phyloP scores from a whole-genome alignment of 2,329 filamentous ascomycete species.

The Penicillium sp. region DNA sequence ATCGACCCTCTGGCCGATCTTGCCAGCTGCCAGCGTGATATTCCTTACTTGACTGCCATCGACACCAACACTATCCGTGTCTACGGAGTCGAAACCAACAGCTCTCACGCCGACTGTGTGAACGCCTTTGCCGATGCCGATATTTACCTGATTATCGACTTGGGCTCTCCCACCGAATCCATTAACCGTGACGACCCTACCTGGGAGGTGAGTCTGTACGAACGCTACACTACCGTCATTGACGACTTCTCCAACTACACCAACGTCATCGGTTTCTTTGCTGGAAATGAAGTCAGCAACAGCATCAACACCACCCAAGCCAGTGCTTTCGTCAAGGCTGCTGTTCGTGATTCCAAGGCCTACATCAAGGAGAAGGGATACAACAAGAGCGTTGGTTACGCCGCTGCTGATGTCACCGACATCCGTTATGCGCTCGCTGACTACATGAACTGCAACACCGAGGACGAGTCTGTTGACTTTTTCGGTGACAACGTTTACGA shows the following conservation, averaged over 20 bases:
- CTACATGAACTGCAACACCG: constrained; percentile 87
- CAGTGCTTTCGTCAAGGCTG: constrained; percentile 94
- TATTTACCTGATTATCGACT: constrained; percentile 92
- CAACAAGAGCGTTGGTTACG: constrained; percentile 90
- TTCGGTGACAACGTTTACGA: constrained; percentile 99
- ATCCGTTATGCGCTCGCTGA: constrained; percentile 79
- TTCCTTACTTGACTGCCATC: constrained; percentile 73
- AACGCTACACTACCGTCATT: constrained; percentile 78
- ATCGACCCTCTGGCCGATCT: constrained; percentile 76
- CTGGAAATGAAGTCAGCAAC: constrained; percentile 96
- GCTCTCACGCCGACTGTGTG: constrained; percentile 83
- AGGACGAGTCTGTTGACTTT: constrained; percentile 75
- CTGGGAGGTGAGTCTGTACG: constrained; percentile 76
- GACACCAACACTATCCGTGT: constrained; percentile 91
- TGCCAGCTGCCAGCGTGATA: constrained; percentile 72
- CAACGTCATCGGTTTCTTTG: constrained; percentile 96
- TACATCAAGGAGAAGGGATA: constrained; percentile 81
- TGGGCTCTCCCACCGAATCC: constrained; percentile 74
- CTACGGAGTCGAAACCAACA: constrained; percentile 80
- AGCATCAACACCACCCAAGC: constrained; percentile 80
- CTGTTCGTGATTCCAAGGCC: constrained; percentile 90
- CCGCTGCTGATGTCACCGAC: constrained; percentile 83
- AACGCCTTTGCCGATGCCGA: constrained; percentile 72
- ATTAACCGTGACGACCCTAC: constrained; percentile 76
- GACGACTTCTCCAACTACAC: constrained; percentile 76